Evolutionary conservation across 179 eudicot species (phyloP), one percentile per base, ranked within the genome.

Genomic region (Sideroxylon spinosum): DNA sequence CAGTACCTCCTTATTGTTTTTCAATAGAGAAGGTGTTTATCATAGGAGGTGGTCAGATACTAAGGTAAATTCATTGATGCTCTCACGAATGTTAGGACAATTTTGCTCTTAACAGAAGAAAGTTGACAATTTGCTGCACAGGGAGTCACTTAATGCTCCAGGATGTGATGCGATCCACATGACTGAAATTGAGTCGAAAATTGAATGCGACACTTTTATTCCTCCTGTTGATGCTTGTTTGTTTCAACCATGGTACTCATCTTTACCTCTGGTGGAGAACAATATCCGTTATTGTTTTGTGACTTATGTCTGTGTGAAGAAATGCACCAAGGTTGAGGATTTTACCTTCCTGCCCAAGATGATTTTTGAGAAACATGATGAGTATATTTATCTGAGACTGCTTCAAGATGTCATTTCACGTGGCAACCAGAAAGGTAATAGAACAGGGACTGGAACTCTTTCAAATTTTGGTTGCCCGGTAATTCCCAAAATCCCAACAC

Each of bases 401-500:
- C 25, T 91, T 78, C 81, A 90, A 78, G 95, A 92, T 28, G 89
- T 92, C 70, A 80, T 92, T 23, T 86, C 89, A 7, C 86, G 72
- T 80, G 97, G 98, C 14, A 88, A 82, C 76, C 63, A 65, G 3
- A 94, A 92, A 85, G 93, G 78, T 85, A 97, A 94, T 74, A 82
- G 94, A 75, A 92, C 98, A 14, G 92, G 97, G 59, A 91, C 96
- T 64, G 97, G 97, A 22, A 94, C 94, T 53, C 76, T 88, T 26
- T 92, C 98, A 14, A 87, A 86, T 82, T 94, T 94, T 84, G 98
- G 98, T 71, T 91, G 94, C 79, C 98, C 92, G 98, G 97, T 94
- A 85, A 26, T 74, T 22, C 25, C 13, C 52, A 19, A 61, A 16
- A 7, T 37, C 37, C 52, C 10, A 52, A 9, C 56, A 7, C 16